A percentile compares a stretch with the other conserved stretches of the same genome.
These are phyloP conservation scores for Camelina laxa DNA, from an alignment of 345 rosid genomes.

Conservation along the genomic window DNA sequence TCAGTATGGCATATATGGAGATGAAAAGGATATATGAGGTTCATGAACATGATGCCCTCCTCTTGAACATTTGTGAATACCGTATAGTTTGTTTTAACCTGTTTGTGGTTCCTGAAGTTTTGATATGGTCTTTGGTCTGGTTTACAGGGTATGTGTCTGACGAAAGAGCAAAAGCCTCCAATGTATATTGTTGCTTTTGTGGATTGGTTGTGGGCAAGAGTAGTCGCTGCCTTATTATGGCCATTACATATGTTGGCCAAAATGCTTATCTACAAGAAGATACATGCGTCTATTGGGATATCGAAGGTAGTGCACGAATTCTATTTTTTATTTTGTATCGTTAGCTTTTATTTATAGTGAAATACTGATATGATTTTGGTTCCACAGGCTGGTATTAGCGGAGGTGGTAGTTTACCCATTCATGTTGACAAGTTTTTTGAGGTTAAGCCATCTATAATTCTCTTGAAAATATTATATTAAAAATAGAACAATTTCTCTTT, in stretches of 20 bases:
- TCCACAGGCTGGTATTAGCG: slow-evolving; percentile 89
- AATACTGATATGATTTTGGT: slow-evolving; percentile 20
- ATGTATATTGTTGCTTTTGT: slow-evolving; percentile 57
- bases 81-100: not conserved
- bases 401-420: slow-evolving; percentile 89
- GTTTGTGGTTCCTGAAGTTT: not conserved
- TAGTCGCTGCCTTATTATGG: slow-evolving; percentile 69
- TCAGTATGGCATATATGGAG: slow-evolving; percentile 83
- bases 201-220: slow-evolving; percentile 76
- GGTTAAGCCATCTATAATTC: slow-evolving; percentile 51
- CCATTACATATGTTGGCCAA: slow-evolving; percentile 86
- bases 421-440: slow-evolving; percentile 87
- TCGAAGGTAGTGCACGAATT: slow-evolving; percentile 59
- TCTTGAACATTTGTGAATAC: slow-evolving; percentile 7
- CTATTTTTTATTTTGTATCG: not conserved
- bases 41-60: slow-evolving; percentile 19
- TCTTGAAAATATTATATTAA: not conserved
- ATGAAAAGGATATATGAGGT: slow-evolving; percentile 87
- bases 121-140: slow-evolving; percentile 20
- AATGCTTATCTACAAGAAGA: slow-evolving; percentile 73
- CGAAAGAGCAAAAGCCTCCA: slow-evolving; percentile 64
- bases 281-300: slow-evolving; percentile 82
- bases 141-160: slow-evolving; percentile 69
- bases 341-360: slow-evolving; percentile 11
- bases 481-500: not conserved